Base-by-base conservation (phyloP, 2,329 filamentous ascomycete genomes). In the Calonectria montana region DNA sequence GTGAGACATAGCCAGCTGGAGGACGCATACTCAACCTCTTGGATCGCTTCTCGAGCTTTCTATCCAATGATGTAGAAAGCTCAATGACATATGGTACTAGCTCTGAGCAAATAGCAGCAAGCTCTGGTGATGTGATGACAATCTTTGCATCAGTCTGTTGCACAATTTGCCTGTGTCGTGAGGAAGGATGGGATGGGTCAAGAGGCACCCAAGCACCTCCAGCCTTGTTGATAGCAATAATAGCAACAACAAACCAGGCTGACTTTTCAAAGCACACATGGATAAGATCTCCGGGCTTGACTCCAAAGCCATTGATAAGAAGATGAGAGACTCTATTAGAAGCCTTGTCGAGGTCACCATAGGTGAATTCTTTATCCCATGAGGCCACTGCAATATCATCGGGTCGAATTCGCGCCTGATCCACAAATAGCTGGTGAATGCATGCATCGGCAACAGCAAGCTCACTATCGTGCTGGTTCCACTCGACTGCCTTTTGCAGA, bases 351-450 rank as follows among this genome's bases (percentile, higher is more conserved):
- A 78, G 62, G 8, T 76, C 59, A 1, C 13, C 29, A 27, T 78
- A 81, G 0, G 78, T 79, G 5, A 80, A 63, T 0, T 75, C 23
- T 3, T 75, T 77, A 37, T 82, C 79, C 78, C 80, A 82, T 0
- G 80, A 73, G 21, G 31, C 66, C 1, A 81, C 39, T 0, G 79
- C 80, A 59, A 73, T 6, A 48, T 61, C 16, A 62, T 45, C 2
- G 70, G 75, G 18, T 72, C 63, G 6, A 29, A 23, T 2, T 10
- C 47, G 29, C 39, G 63, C 75, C 0, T 66, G 69, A 1, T 75
- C 27, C 4, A 71, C 65, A 9, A 81, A 69, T 4, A 80, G n/a
- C 0, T 73, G 41, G 21, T 81, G 80, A 1, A 80, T 64, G 27
- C 68, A 72, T 3, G 37, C 13, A 8, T 70, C 45, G 1, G 31